These are phyloP conservation scores for Corymbia calophylla DNA, from an alignment of 441 rosid genomes.

Conservation along the genomic window DNA sequence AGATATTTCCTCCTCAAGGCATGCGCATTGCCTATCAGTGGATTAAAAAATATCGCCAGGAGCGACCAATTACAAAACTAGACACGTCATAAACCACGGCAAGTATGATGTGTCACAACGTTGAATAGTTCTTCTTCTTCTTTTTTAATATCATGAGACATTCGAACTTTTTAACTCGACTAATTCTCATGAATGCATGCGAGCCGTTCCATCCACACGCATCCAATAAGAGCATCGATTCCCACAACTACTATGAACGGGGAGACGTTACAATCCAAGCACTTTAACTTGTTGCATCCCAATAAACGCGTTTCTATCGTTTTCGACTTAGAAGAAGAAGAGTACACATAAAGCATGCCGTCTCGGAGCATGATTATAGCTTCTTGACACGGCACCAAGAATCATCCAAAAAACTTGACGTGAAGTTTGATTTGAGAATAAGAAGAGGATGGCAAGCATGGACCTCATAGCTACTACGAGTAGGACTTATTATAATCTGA, in stretches of 20 bases:
- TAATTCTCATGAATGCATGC: background rate
- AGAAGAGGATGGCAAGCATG: background rate
- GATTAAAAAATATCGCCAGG: background rate
- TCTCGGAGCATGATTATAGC: background rate
- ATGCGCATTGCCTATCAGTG: background rate
- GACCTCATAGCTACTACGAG: too few species aligned
- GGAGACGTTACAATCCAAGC: too few species aligned
- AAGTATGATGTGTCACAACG: too few species aligned
- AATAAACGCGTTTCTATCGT: background rate
- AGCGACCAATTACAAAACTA: background rate
- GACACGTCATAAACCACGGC: fast-evolving
- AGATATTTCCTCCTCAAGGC: background rate
- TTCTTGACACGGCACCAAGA: background rate
- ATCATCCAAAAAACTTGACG: background rate
- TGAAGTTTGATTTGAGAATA: background rate
- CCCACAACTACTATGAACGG: background rate
- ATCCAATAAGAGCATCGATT: fast-evolving
- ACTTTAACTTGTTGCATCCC: fast-evolving
- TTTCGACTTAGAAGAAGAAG: background rate
- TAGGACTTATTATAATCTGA: too few species aligned
- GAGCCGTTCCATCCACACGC: background rate
- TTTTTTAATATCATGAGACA: fast-evolving
- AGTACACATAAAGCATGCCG: background rate
- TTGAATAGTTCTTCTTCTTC: fast-evolving
- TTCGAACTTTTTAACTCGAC: background rate